A percentile compares a stretch with the other conserved stretches of the same genome.
These are phyloP conservation scores for Selaginella tamariscina DNA, from an alignment of 75 land plant species.

Conservation along the genomic window DNA sequence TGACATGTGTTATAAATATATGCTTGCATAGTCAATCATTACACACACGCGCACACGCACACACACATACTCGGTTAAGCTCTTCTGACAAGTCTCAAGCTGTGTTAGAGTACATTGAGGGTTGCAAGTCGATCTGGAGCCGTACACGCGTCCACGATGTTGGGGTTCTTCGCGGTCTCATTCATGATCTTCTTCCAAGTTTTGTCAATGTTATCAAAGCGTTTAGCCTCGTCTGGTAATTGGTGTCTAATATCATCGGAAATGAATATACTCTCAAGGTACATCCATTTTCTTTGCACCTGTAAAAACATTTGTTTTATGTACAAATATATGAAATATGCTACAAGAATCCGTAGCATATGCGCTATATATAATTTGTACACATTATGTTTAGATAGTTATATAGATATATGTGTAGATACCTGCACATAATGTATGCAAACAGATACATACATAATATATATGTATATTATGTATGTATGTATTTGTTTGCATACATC, in stretches of 20 bases:
- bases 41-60: no score
- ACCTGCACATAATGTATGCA: no score
- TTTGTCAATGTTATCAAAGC: conserved; percentile 28
- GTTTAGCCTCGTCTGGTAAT: conserved; percentile 27
- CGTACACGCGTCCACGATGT: conserved; percentile 28
- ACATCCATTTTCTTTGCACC: conserved; percentile 39
- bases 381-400: neutral
- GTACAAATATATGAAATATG: neutral
- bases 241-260: conserved; percentile 33
- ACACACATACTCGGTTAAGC: conserved; percentile 26
- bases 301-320: neutral
- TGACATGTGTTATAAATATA: no score
- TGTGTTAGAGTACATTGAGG: conserved; percentile 19
- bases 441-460: no score
- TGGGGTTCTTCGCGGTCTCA: conserved; percentile 24
- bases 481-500: no score
- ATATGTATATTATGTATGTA: no score
- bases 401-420: no score
- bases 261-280: conserved; percentile 28
- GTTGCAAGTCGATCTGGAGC: conserved; percentile 25
- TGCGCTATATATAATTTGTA: no score
- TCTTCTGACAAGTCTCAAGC: conserved; percentile 32
- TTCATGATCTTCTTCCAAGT: conserved; percentile 32
- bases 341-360: no score
- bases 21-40: no score